phyloP scores from a whole-genome alignment of 345 rosid species.

The Trapa incisa region DNA sequence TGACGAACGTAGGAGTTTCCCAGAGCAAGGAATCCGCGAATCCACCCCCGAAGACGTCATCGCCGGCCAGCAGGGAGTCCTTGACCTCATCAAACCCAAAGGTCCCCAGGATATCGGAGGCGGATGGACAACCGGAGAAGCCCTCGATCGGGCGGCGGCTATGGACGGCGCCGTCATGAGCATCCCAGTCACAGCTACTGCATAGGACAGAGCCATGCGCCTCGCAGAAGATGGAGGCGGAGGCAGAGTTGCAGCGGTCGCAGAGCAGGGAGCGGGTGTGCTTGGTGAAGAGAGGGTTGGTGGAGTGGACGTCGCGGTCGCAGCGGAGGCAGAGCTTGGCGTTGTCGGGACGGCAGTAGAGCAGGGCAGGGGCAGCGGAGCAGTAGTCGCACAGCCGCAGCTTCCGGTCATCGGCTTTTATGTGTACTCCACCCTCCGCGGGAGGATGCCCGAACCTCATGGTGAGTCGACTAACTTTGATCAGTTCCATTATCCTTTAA shows the following conservation, averaged over 20 bases:
- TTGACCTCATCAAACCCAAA: conserved; percentile 42
- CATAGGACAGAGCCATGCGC: conserved; percentile 60
- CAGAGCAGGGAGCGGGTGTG: conserved; percentile 77
- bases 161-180: conserved; percentile 44
- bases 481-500: too few species aligned
- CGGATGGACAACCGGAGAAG: conserved; percentile 57
- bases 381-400: conserved; percentile 73
- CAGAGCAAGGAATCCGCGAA: conserved; percentile 32
- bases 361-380: conserved; percentile 39
- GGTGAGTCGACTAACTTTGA: too few species aligned
- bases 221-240: conserved; percentile 77
- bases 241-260: conserved; percentile 50
- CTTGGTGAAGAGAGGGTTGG: conserved; percentile 71
- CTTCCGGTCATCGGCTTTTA: neutral
- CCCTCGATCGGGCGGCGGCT: conserved; percentile 69
- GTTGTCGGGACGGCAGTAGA: conserved; percentile 80
- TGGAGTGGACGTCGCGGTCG: conserved; percentile 77
- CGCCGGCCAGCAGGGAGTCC: conserved; percentile 15
- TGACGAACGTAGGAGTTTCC: conserved; percentile 37
- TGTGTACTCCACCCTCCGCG: neutral
- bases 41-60: conserved; percentile 18
- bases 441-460: neutral
- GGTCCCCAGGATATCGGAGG: conserved; percentile 32
- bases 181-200: conserved; percentile 82
- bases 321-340: conserved; percentile 84